Base-by-base conservation (phyloP, 2,329 filamentous ascomycete species). In the Microcera coccophila region DNA sequence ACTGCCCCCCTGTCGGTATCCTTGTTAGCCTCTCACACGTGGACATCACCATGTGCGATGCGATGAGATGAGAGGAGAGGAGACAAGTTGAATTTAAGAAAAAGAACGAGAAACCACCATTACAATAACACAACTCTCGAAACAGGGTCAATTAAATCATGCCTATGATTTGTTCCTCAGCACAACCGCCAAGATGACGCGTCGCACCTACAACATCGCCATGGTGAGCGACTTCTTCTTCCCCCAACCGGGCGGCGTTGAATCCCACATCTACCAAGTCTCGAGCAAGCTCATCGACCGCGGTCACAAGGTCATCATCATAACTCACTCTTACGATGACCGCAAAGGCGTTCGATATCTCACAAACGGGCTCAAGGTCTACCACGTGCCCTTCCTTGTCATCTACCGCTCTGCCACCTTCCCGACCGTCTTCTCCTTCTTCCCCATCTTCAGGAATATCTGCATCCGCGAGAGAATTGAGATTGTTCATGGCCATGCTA, bases 211-310 rank as follows among this genome's bases (percentile, higher is more conserved):
- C 66, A 84, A 81, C 61, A 84, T 84, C 69, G 81, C 81, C 50
- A 98, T 98, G 93, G 87, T 96, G 66, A 90, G 91, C 78, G 93
- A 98, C 75, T 96, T 95, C 78, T 98, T 98, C 82, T 98, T 94
- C 64, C 93, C 93, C 12, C 91, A 97, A 62, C 91, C 93, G 39
- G 90, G 93, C 62, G 93, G 93, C 58, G 82, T 98, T 53, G 93
- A 98, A 72, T 95, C 89, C 67, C 93, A 98, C 69, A 97, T 98
- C 58, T 98, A 98, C 72, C 93, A 98, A 67, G 76, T 98, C 31
- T 93, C 91, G 22, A 88, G 86, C 44, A 98, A 97, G 77, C 81
- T 98, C 55, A 90, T 97, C 54, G 91, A 98, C 66, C 87, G 93
- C 31, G 93, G 93, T 31, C 93, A 98, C 74, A 96, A 96, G 71